A percentile compares a stretch with the other conserved stretches of the same genome.
These are phyloP conservation scores for Harringtonia lauricola DNA, from an alignment of 2,329 filamentous ascomycete genomes.

Conservation along the genomic window DNA sequence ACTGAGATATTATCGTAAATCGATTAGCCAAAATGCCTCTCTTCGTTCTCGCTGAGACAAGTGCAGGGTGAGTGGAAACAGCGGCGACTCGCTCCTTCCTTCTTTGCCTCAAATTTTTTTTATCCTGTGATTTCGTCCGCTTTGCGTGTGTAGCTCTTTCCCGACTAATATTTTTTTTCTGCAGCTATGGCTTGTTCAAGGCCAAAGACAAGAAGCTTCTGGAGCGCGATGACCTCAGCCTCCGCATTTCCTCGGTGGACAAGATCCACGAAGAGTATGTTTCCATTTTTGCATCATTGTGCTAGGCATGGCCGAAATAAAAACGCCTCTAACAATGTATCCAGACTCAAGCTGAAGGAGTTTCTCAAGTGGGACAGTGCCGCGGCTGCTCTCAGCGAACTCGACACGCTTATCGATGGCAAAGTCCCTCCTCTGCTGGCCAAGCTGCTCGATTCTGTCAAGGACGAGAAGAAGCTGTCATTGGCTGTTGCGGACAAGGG, in stretches of 20 bases:
- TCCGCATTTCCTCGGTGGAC: constrained; percentile 63
- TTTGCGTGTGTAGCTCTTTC: constrained; percentile 6
- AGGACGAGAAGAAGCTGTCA: constrained; percentile 95
- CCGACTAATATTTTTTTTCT: constrained; percentile 25
- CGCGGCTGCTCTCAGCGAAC: constrained; percentile 80
- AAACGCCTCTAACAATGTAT: not conserved
- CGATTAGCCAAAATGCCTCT: constrained; percentile 56
- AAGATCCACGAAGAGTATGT: constrained; percentile 78
- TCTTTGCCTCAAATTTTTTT: constrained; percentile 1
- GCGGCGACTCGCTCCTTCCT: not conserved
- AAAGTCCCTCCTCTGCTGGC: constrained; percentile 87
- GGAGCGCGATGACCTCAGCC: constrained; percentile 71
- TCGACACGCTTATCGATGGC: constrained; percentile 77
- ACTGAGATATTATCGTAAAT: not conserved
- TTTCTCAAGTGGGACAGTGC: constrained; percentile 97
- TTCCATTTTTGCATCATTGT: too few relatives aligned
- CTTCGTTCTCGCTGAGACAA: constrained; percentile 89
- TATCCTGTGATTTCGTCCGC: not conserved
- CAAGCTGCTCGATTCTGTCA: constrained; percentile 74
- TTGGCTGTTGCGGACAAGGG: constrained; percentile 90
- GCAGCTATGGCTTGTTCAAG: constrained; percentile 95
- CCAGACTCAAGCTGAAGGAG: constrained; percentile 85
- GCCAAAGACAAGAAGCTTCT: constrained; percentile 97
- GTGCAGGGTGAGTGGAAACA: constrained; percentile 52
- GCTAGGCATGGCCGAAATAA: too few relatives aligned